Evolutionary conservation across 768 basidiomycete species (phyloP).

Genomic region (Russula sp.): DNA sequence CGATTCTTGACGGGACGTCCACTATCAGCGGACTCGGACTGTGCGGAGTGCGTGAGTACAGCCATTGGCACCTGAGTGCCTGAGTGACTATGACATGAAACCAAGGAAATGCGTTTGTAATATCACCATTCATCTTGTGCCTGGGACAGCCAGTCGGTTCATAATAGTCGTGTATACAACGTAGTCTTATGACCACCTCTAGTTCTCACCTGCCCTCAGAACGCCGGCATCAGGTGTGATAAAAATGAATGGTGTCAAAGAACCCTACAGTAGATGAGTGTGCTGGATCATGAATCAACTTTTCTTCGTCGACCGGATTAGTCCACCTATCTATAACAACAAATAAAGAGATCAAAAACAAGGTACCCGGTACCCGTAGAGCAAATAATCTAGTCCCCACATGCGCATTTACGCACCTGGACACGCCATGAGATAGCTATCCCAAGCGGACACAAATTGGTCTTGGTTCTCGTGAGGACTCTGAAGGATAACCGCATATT

Average conservation of each 20-base stretch:
- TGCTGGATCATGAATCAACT: constrained; percentile 34
- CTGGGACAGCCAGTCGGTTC: too few relatives aligned
- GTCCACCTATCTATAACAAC: constrained; percentile 40
- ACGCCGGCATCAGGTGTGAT: neutral
- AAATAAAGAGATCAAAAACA: neutral
- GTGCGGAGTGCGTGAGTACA: too few relatives aligned
- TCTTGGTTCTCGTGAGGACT: constrained; percentile 67
- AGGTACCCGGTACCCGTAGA: neutral
- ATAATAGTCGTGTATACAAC: neutral
- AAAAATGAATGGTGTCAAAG: constrained; percentile 29
- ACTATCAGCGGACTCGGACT: too few relatives aligned
- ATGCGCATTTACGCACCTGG: constrained; percentile 48
- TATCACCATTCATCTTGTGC: too few relatives aligned
- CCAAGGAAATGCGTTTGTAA: too few relatives aligned
- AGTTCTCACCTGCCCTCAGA: neutral
- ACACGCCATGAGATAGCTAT: constrained; percentile 72
- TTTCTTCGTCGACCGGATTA: constrained; percentile 37
- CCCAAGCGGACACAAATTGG: constrained; percentile 67
- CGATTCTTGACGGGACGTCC: too few relatives aligned
- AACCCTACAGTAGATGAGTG: constrained; percentile 38
- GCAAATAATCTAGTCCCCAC: too few relatives aligned
- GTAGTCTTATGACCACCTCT: neutral
- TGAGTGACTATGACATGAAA: too few relatives aligned
- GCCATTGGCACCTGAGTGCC: too few relatives aligned
- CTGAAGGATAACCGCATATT: constrained; percentile 76